Evolutionary conservation across 352 stramenopile species (phyloP).

Genomic region (Phytophthora ohioensis): DNA sequence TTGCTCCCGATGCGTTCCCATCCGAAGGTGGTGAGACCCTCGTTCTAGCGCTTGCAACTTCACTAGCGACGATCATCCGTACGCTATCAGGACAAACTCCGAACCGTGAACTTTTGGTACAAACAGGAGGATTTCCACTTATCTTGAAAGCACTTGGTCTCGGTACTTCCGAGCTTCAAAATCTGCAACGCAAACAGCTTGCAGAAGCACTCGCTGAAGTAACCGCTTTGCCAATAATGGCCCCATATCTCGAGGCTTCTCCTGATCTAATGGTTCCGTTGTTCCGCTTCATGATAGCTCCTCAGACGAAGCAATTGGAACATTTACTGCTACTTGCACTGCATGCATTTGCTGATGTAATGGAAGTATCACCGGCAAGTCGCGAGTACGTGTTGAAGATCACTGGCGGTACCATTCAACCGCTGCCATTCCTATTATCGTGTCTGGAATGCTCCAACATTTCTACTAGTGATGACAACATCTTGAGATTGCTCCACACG

Average conservation of each 20-base stretch:
- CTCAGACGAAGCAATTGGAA: conserved; percentile 37
- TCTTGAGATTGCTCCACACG: conserved; percentile 49
- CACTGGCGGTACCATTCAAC: conserved; percentile 35
- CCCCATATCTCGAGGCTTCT: conserved; percentile 23
- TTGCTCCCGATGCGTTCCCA: conserved; percentile 13
- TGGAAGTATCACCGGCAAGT: conserved; percentile 58
- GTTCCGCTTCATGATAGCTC: conserved; percentile 61
- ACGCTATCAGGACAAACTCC: conserved; percentile 28
- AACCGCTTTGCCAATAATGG: conserved; percentile 22
- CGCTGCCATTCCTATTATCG: conserved; percentile 51
- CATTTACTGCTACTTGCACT: conserved; percentile 53
- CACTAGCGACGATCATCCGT: conserved; percentile 29
- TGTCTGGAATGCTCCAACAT: conserved; percentile 48
- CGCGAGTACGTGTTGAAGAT: conserved; percentile 49
- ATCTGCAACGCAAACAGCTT: conserved; percentile 29
- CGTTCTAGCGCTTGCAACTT: conserved; percentile 24
- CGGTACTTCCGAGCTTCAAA: conserved; percentile 12
- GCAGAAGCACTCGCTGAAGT: conserved; percentile 32
- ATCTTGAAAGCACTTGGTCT: conserved; percentile 45
- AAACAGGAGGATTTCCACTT: conserved; percentile 48
- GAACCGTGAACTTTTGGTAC: conserved; percentile 40
- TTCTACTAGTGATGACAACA: conserved; percentile 23
- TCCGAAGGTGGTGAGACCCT: conserved; percentile 25
- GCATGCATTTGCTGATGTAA: conserved; percentile 58
- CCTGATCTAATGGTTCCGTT: conserved; percentile 61